A percentile compares a stretch with the other conserved stretches of the same genome.
Evolutionary conservation across 345 rosid species (phyloP).

Genomic region (Garcia nutans): DNA sequence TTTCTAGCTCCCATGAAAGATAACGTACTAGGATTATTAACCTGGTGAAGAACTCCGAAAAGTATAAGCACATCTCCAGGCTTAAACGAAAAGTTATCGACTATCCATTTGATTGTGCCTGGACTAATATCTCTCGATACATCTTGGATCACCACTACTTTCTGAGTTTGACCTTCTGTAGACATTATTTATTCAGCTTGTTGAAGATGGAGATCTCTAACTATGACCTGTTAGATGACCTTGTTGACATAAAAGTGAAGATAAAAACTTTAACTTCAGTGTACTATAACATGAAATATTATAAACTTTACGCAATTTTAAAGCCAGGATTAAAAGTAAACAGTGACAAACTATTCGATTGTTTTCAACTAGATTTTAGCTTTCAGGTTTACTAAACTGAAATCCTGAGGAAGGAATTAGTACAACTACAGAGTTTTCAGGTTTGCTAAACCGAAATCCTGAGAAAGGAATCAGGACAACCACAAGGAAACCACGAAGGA

Average conservation of each 20-base stretch:
- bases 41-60: constrained; percentile 54
- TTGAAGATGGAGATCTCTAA: neutral
- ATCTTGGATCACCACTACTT: constrained; percentile 53
- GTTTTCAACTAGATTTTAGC: neutral
- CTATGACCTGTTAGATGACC: neutral
- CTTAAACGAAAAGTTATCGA: constrained; percentile 38
- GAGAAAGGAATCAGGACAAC: neutral
- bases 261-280: neutral
- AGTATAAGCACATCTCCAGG: constrained; percentile 46
- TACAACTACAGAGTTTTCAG: neutral
- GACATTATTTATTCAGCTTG: constrained; percentile 27
- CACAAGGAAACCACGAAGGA: neutral
- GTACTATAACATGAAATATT: neutral
- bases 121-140: constrained; percentile 40
- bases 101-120: constrained; percentile 30
- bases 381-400: neutral
- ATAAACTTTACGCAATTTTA: neutral
- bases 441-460: neutral
- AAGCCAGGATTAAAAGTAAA: neutral
- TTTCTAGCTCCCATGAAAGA: constrained; percentile 39
- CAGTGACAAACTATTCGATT: neutral
- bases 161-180: constrained; percentile 21
- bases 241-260: neutral
- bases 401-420: neutral
- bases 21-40: constrained; percentile 64